These are phyloP conservation scores for Rhodamnia argentea DNA, from an alignment of 345 rosid genomes.

Conservation along the genomic window DNA sequence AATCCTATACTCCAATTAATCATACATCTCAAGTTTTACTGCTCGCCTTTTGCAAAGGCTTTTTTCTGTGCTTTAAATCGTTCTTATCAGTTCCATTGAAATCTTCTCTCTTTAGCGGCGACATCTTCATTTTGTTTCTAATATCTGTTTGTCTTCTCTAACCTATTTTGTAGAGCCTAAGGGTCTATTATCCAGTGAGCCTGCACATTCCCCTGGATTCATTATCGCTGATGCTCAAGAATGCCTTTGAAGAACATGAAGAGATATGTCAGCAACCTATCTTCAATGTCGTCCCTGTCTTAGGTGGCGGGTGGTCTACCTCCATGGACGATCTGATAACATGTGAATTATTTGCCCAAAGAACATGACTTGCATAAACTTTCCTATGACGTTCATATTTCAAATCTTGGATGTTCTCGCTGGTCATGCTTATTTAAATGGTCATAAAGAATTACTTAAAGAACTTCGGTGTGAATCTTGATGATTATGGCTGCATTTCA, in stretches of 20 bases:
- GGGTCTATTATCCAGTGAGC: conserved; percentile 49
- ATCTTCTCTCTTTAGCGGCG: background rate
- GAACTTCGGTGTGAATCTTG: background rate
- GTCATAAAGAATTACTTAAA: background rate
- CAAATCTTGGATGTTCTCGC: background rate
- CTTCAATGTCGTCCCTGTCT: conserved; percentile 60
- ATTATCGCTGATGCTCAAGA: conserved; percentile 23
- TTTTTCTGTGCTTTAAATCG: background rate
- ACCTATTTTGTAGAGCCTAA: conserved; percentile 34
- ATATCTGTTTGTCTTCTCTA: background rate
- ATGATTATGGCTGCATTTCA: background rate
- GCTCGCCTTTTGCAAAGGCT: background rate
- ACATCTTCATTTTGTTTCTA: background rate
- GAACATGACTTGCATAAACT: conserved; percentile 15
- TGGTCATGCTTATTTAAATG: background rate
- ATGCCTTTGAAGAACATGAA: conserved; percentile 38
- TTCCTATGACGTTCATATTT: background rate
- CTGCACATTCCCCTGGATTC: conserved; percentile 24
- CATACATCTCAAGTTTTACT: background rate
- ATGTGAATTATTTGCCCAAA: conserved; percentile 58
- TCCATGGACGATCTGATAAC: conserved; percentile 51
- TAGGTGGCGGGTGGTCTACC: conserved; percentile 50
- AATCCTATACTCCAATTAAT: background rate
- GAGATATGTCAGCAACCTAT: conserved; percentile 15
- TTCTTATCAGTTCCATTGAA: background rate